Percentiles rank a stretch among this genome's conserved stretches.
Evolutionary conservation across 139 green algal species (phyloP).

Genomic region (Tetradesmus lagerheimii): DNA sequence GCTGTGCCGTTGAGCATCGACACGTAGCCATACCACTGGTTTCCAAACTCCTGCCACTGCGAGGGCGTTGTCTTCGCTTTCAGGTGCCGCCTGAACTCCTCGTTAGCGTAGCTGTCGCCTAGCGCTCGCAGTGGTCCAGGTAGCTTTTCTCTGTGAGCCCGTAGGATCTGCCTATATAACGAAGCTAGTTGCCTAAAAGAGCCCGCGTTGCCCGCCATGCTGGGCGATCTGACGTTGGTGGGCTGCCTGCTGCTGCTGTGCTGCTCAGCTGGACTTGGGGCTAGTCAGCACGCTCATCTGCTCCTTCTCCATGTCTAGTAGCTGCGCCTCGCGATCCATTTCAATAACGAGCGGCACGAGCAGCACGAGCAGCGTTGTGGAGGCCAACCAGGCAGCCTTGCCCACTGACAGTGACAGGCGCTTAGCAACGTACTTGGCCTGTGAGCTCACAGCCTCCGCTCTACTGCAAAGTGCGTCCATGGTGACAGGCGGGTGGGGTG

Average conservation of each 20-base stretch:
- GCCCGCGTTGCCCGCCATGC: conserved; percentile 17
- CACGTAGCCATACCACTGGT: conserved; percentile 79
- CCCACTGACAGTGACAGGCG: conserved; percentile 78
- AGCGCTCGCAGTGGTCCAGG: conserved; percentile 76
- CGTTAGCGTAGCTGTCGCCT: conserved; percentile 73
- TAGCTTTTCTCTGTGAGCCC: conserved; percentile 72
- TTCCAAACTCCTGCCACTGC: conserved; percentile 81
- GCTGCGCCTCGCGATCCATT: conserved; percentile 95
- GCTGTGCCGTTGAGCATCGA: conserved; percentile 61
- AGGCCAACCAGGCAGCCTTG: conserved; percentile 94
- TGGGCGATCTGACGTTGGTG: not conserved
- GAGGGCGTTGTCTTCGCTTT: conserved; percentile 60
- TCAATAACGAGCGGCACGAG: conserved; percentile 97
- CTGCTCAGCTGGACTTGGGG: conserved; percentile 38
- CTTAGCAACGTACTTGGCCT: conserved; percentile 52
- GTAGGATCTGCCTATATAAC: conserved; percentile 79
- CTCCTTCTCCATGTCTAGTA: conserved; percentile 87
- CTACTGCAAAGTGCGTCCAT: not conserved
- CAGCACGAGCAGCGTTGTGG: conserved; percentile 90
- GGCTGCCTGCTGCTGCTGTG: not conserved
- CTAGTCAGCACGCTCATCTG: conserved; percentile 77
- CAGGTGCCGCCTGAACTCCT: conserved; percentile 80
- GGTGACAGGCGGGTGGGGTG: not conserved
- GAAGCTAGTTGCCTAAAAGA: conserved; percentile 28
- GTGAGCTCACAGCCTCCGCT: not conserved